Evolutionary conservation across 108 stramenopile species (phyloP).

Genomic region (Pelagomonas calceolata): DNA sequence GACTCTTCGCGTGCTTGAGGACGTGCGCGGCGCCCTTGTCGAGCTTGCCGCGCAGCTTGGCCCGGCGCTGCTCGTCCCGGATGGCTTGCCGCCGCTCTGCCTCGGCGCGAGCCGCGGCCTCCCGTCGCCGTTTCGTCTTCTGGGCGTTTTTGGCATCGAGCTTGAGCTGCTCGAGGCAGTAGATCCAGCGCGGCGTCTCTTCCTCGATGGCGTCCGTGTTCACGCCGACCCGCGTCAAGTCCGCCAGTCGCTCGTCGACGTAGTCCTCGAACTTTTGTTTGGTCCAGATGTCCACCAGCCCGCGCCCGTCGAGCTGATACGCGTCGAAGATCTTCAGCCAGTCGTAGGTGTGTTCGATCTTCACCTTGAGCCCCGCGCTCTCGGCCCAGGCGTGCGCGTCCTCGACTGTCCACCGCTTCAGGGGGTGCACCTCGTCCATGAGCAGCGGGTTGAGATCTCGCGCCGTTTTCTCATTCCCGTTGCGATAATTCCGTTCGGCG

Average conservation of each 20-base stretch:
- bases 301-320: too few relatives aligned
- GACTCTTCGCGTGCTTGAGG: too few relatives aligned
- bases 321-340: background rate
- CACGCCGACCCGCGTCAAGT: background rate
- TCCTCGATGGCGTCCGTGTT: background rate
- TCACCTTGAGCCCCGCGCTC: background rate
- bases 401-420: constrained; percentile 4
- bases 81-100: too few relatives aligned
- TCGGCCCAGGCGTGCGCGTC: background rate
- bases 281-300: background rate
- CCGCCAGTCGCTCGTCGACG: background rate
- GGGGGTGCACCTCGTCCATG: constrained; percentile 6
- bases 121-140: background rate
- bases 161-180: background rate
- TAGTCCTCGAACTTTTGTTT: background rate
- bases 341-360: background rate
- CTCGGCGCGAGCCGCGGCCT: too few relatives aligned
- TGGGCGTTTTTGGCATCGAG: background rate
- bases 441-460: background rate
- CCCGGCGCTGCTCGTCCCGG: too few relatives aligned
- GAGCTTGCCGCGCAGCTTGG: too few relatives aligned
- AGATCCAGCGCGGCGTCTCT: background rate
- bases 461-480: constrained; percentile 4
- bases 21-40: too few relatives aligned
- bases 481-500: background rate